Conservation (phyloP, 306 rosid genomes). For the Quercus suber region DNA sequence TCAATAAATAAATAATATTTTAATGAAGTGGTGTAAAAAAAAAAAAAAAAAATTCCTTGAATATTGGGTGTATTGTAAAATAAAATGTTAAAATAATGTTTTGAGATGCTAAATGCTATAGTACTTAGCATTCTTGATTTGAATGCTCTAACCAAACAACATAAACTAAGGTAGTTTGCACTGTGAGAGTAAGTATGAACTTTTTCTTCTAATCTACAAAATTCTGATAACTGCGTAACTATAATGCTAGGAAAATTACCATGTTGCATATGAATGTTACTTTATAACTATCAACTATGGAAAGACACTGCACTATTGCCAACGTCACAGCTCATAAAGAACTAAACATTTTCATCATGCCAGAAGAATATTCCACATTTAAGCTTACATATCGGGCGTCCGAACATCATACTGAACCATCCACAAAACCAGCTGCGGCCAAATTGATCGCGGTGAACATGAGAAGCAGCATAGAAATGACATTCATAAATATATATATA, state of each 20-base stretch:
- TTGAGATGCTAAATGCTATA: too few relatives aligned
- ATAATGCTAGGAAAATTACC: background rate
- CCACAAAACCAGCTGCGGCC: slow-evolving; percentile 94
- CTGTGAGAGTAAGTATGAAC: too few relatives aligned
- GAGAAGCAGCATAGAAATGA: slow-evolving; percentile 78
- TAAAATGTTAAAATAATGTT: too few relatives aligned
- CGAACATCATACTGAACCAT: slow-evolving; percentile 92
- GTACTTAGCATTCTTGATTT: too few relatives aligned
- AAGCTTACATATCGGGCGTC: slow-evolving; percentile 77
- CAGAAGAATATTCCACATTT: background rate
- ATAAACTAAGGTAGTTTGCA: too few relatives aligned
- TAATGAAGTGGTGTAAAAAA: too few relatives aligned
- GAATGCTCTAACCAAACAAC: too few relatives aligned
- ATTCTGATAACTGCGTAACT: too few relatives aligned
- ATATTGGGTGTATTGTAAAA: too few relatives aligned
- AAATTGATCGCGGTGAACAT: slow-evolving; percentile 84
- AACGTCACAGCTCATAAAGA: background rate
- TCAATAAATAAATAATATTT: too few relatives aligned
- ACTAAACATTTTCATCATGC: background rate
- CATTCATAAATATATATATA: background rate
- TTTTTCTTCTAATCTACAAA: too few relatives aligned
- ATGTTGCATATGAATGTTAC: background rate
- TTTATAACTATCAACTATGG: background rate
- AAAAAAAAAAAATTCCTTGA: too few relatives aligned
- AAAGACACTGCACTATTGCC: background rate